Evolutionary conservation across 768 basidiomycete genomes (phyloP).

Genomic region (Fomitopsis pulvina): DNA sequence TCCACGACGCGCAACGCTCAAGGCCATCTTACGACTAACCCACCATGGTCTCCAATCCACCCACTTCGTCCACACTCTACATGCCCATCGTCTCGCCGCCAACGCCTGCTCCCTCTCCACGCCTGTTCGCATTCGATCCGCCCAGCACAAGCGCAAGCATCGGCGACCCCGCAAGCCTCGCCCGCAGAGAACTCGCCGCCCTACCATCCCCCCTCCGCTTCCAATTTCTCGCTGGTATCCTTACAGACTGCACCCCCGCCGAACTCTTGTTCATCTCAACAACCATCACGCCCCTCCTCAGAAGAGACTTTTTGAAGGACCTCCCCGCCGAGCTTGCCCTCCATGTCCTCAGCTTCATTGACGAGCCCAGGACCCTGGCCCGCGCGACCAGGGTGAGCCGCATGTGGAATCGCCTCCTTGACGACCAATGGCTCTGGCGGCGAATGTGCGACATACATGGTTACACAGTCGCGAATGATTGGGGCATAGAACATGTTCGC

Average conservation of each 20-base stretch:
- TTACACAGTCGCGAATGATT: conserved; percentile 25
- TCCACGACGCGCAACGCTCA: no score
- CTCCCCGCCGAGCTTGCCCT: conserved; percentile 57
- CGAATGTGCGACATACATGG: conserved; percentile 57
- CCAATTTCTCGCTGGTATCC: conserved; percentile 43
- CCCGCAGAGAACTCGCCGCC: conserved; percentile 28
- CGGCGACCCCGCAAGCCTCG: conserved; percentile 20
- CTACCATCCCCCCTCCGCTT: conserved; percentile 38
- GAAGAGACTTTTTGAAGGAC: conserved; percentile 48
- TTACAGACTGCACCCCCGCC: conserved; percentile 47
- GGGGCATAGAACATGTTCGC: neutral
- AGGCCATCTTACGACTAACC: no score
- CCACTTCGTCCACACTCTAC: conserved; percentile 31
- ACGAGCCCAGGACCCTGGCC: conserved; percentile 66
- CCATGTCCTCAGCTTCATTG: conserved; percentile 69
- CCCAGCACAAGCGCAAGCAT: conserved; percentile 3
- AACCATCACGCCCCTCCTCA: conserved; percentile 57
- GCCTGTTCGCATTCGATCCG: conserved; percentile 18
- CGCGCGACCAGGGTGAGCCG: conserved; percentile 65
- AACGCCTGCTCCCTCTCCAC: conserved; percentile 57
- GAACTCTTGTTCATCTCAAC: conserved; percentile 65
- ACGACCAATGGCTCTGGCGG: conserved; percentile 80
- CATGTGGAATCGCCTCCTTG: conserved; percentile 62
- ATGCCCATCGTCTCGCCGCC: conserved; percentile 53
- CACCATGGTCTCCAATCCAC: no score